Conservation (phyloP, 1,284 basidiomycete species). For the Tremellales sp. region DNA sequence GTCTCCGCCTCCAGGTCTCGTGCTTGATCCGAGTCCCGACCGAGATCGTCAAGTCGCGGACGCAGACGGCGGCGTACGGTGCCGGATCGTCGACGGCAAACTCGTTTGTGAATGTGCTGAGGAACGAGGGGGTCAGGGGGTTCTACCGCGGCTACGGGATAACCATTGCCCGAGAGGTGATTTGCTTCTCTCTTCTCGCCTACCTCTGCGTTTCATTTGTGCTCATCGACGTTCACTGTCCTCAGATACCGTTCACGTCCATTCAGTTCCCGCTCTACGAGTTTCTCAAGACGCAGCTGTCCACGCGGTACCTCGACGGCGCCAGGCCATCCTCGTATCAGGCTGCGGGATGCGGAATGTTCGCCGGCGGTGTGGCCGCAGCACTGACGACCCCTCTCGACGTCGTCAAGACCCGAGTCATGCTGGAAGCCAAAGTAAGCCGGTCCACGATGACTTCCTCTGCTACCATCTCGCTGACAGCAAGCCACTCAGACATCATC, state of each 20-base stretch:
- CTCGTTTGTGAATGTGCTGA: conserved; percentile 53
- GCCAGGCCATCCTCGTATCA: conserved; percentile 69
- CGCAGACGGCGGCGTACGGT: conserved; percentile 70
- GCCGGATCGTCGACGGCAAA: conserved; percentile 38
- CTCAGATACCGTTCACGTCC: conserved; percentile 92
- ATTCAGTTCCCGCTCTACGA: conserved; percentile 98
- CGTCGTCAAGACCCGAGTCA: conserved; percentile 94
- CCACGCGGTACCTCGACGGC: conserved; percentile 47
- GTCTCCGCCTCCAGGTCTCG: conserved; percentile 77
- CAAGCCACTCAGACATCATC: conserved; percentile 21
- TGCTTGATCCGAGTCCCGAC: conserved; percentile 91
- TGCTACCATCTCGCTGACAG: conserved; percentile 3
- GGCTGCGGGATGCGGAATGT: conserved; percentile 84
- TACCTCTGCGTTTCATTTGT: neutral
- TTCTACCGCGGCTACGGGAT: conserved; percentile 76
- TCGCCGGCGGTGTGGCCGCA: conserved; percentile 87
- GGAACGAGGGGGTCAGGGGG: conserved; percentile 61
- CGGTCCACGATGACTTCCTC: neutral
- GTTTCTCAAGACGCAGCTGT: conserved; percentile 67
- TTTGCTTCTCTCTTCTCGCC: neutral
- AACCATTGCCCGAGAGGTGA: conserved; percentile 73
- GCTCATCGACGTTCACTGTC: neutral
- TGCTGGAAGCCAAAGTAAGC: conserved; percentile 80
- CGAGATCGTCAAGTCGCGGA: conserved; percentile 85
- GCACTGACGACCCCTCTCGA: conserved; percentile 91